Conservation (phyloP, 495 filamentous ascomycete genomes). For the Schizothecium vesticola region DNA sequence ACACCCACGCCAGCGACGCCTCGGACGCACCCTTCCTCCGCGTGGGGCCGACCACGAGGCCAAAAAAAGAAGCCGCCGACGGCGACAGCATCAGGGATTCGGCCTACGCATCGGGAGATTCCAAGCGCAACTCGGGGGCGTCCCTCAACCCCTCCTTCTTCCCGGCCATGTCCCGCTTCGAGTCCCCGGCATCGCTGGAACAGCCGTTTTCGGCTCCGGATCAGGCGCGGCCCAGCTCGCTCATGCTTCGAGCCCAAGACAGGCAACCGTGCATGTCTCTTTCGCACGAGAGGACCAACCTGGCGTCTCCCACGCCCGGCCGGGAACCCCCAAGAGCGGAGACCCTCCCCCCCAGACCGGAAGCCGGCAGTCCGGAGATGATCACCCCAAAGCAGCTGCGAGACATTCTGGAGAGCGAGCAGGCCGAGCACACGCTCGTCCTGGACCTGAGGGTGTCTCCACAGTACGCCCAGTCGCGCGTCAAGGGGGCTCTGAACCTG, state of each 20-base stretch:
- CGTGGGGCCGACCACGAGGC: slow-evolving; percentile 7
- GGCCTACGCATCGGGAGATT: slow-evolving; percentile 43
- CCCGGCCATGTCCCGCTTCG: slow-evolving; percentile 29
- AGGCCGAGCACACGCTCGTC: slow-evolving; percentile 57
- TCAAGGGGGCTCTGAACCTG: slow-evolving; percentile 76
- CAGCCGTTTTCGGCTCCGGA: slow-evolving; percentile 29
- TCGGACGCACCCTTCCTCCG: slow-evolving; percentile 20
- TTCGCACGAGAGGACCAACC: slow-evolving; percentile 31
- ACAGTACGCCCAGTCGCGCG: slow-evolving; percentile 69
- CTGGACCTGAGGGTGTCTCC: slow-evolving; percentile 87
- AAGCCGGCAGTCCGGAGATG: slow-evolving; percentile 45
- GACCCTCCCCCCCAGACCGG: slow-evolving; percentile 49
- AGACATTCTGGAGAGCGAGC: slow-evolving; percentile 55
- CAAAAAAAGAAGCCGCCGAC: slow-evolving; percentile 25
- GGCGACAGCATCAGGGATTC: slow-evolving; percentile 37
- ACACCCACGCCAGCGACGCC: slow-evolving; percentile 36
- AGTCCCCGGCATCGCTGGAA: slow-evolving; percentile 34
- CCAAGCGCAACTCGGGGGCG: slow-evolving; percentile 42
- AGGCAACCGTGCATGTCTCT: slow-evolving; percentile 48
- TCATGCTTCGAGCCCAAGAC: slow-evolving; percentile 41
- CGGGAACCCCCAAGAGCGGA: slow-evolving; percentile 40
- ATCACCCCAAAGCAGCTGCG: slow-evolving; percentile 61
- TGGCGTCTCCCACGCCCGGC: slow-evolving; percentile 16
- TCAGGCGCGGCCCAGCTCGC: slow-evolving; percentile 24
- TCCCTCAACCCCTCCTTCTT: slow-evolving; percentile 36